phyloP scores from a whole-genome alignment of 2,329 filamentous ascomycete genomes.

The Cercospora sesami region DNA sequence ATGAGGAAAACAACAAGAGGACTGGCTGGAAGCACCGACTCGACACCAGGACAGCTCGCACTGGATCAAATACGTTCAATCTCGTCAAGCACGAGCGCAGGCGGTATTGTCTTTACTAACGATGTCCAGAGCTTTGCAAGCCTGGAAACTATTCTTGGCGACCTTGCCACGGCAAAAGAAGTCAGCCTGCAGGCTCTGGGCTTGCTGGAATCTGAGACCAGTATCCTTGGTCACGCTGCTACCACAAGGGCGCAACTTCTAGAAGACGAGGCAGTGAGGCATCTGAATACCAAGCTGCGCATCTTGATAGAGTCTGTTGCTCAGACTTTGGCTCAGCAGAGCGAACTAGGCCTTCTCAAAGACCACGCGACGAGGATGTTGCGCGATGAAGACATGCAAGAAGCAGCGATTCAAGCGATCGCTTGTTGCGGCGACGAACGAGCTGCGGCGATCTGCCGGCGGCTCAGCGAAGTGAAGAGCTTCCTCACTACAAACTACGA shows the following conservation, averaged over 20 bases:
- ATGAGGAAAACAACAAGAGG: slow-evolving; percentile 8
- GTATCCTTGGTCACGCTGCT: slow-evolving; percentile 41
- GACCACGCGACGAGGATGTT: slow-evolving; percentile 5
- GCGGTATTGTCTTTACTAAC: background rate
- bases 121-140: background rate
- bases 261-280: slow-evolving; percentile 35
- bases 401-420: background rate
- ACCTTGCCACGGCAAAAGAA: slow-evolving; percentile 32
- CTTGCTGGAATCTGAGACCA: slow-evolving; percentile 45
- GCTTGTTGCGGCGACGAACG: background rate
- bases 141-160: slow-evolving; percentile 7
- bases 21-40: background rate
- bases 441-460: slow-evolving; percentile 4
- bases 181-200: slow-evolving; percentile 44
- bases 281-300: slow-evolving; percentile 36
- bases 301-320: slow-evolving; percentile 32
- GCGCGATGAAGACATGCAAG: background rate
- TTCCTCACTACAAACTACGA: background rate
- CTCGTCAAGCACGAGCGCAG: slow-evolving; percentile 4
- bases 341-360: background rate
- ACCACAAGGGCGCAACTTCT: slow-evolving; percentile 40
- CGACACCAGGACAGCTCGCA: background rate
- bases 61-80: slow-evolving; percentile 15
- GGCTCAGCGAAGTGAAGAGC: background rate
- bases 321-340: slow-evolving; percentile 33